These are phyloP conservation scores for Aureobasidium namibiae DNA, from an alignment of 2,329 filamentous ascomycete species.

Conservation along the genomic window DNA sequence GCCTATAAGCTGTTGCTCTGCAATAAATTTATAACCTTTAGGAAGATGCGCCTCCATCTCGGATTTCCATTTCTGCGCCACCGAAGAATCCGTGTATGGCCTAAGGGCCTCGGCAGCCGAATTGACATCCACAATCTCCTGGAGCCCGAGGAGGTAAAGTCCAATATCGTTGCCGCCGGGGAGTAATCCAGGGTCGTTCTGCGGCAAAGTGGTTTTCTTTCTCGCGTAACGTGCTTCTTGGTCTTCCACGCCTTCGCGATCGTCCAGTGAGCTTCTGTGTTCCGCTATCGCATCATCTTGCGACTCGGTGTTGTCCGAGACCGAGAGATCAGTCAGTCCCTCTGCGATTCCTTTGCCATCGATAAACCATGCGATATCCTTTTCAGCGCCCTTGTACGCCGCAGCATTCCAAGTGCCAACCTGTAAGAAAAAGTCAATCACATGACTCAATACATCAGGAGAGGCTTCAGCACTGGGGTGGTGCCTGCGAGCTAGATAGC, in stretches of 20 bases:
- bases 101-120: conserved; percentile 71
- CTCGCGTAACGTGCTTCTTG: conserved; percentile 40
- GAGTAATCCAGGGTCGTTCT: conserved; percentile 37
- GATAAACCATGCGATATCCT: conserved; percentile 88
- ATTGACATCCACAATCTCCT: conserved; percentile 84
- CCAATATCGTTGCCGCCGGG: conserved; percentile 63
- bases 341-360: conserved; percentile 63
- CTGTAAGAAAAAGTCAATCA: conserved; percentile 40
- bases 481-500: too few species aligned
- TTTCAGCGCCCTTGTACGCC: conserved; percentile 72
- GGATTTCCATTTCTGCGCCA: conserved; percentile 71
- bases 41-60: conserved; percentile 69
- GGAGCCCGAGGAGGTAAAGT: conserved; percentile 81
- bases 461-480: too few species aligned
- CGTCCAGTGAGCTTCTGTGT: conserved; percentile 18
- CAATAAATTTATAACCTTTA: conserved; percentile 64
- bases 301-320: conserved; percentile 20
- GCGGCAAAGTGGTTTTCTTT: conserved; percentile 36
- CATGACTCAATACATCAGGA: neutral
- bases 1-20: conserved; percentile 78
- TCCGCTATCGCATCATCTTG: conserved; percentile 13
- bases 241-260: conserved; percentile 37
- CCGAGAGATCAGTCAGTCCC: conserved; percentile 47
- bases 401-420: conserved; percentile 95
- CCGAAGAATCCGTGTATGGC: conserved; percentile 63